phyloP scores from a whole-genome alignment of 345 rosid genomes.

The Eucalyptus lansdowneana region DNA sequence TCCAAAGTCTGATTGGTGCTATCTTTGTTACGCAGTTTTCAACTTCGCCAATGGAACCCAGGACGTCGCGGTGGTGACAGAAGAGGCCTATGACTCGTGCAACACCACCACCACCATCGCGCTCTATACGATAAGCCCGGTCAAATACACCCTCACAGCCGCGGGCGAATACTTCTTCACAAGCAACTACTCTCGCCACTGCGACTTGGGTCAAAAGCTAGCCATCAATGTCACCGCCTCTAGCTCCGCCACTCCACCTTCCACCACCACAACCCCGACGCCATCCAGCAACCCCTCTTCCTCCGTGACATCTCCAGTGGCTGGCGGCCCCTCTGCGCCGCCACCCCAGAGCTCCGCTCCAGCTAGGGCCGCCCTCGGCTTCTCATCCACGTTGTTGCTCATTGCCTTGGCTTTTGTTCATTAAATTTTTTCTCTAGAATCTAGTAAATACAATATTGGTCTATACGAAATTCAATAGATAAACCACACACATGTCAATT shows the following conservation, averaged over 20 bases:
- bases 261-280: conserved; percentile 1
- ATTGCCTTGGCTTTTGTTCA: background rate
- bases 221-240: conserved; percentile 17
- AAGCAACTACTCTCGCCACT: conserved; percentile 23
- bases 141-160: conserved; percentile 20
- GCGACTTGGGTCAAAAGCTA: conserved; percentile 39
- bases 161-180: conserved; percentile 34
- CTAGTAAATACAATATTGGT: background rate
- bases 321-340: conserved; percentile 7
- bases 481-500: background rate
- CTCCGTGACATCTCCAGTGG: conserved; percentile 16
- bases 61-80: conserved; percentile 35
- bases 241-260: background rate
- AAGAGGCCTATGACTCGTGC: conserved; percentile 26
- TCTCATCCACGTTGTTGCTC: background rate
- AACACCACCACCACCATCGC: conserved; percentile 9
- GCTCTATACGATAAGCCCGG: conserved; percentile 10
- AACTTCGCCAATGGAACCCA: conserved; percentile 33
- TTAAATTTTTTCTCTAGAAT: background rate
- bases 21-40: conserved; percentile 18
- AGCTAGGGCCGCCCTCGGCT: conserved; percentile 7
- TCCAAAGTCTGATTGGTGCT: background rate
- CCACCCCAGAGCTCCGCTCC: conserved; percentile 14
- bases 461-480: background rate
- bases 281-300: conserved; percentile 8